Base-by-base conservation (phyloP, 768 basidiomycete genomes). In the Naganishia onofrii region DNA sequence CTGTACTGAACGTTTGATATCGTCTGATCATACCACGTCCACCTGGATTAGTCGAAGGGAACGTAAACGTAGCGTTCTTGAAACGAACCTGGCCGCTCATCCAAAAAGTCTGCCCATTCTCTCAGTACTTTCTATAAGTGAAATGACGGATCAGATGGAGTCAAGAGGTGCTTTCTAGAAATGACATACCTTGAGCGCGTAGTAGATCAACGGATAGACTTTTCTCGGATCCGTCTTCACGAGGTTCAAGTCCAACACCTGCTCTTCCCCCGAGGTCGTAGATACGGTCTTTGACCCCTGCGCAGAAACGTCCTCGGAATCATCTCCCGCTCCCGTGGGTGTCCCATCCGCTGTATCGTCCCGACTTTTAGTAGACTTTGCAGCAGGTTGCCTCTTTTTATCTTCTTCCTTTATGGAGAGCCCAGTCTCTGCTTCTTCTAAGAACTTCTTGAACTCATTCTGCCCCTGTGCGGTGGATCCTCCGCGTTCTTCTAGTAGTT, bases 21-120 rank as follows among this genome's bases (percentile, higher is more conserved):
- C 84, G 31, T 97, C 94, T 92, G 74, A 3, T 19, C 29, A 10
- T 9, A 48, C 34, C 5, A 28, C 13, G 42, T 21, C 34, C 28
- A 44, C 48, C 29, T 13, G 48, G 31, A 42, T 42, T 6, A 26
- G 29, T 7, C 34, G 0, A 31, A 66, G 17, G 3, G 21, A 51
- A 29, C 8, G 26, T 46, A 17, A 53, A 36, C 34, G 12, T 36
- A 36, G 34, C 42, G n/a, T 34, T 17, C 15, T 71, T 36, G 31
- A 1, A 1, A 79, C 86, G 42, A 71, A 92, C 93, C 93, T 75
- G 93, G 93, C 76, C 96, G 85, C 71, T 92, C 90, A 67, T 91
- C 92, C 90, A 99, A 90, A 56, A 90, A 90, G 75, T 93, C 89
- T 73, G 88, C 94, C 96, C 96, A 99, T 77, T 99, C 96, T 76